phyloP scores from a whole-genome alignment of 495 filamentous ascomycete genomes.

The Neurospora sp. region DNA sequence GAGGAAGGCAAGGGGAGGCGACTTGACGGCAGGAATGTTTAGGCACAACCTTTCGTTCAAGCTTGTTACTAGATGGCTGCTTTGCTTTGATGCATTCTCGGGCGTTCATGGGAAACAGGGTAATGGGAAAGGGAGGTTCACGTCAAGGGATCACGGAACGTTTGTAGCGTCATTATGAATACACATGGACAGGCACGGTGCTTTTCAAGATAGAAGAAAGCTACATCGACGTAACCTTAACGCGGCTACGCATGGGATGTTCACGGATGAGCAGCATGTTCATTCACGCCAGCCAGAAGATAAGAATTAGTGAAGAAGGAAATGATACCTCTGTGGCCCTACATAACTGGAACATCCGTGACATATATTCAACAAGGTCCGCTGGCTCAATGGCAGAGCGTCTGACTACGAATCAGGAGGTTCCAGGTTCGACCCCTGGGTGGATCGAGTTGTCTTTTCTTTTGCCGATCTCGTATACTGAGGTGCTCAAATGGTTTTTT shows the following conservation, averaged over 20 bases:
- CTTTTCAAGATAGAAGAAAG: not conserved
- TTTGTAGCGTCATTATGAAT: not conserved
- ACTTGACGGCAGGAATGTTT: slow-evolving; percentile 27
- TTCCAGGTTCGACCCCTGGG: not conserved
- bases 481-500: not conserved
- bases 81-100: not conserved
- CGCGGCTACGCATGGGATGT: not conserved
- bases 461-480: not conserved
- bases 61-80: not conserved
- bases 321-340: not conserved
- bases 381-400: not conserved
- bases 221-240: not conserved
- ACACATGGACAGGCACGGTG: not conserved
- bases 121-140: not conserved
- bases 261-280: not conserved
- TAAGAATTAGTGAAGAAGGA: not conserved
- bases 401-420: not conserved
- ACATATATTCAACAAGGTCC: not conserved
- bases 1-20: slow-evolving; percentile 22
- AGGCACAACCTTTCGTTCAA: not conserved
- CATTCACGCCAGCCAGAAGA: not conserved
- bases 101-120: not conserved
- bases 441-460: not conserved
- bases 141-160: not conserved
- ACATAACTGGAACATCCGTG: not conserved